These are phyloP conservation scores for Pseudocohnilembus persalinus DNA, from an alignment of 169 alveolate species.

Conservation along the genomic window DNA sequence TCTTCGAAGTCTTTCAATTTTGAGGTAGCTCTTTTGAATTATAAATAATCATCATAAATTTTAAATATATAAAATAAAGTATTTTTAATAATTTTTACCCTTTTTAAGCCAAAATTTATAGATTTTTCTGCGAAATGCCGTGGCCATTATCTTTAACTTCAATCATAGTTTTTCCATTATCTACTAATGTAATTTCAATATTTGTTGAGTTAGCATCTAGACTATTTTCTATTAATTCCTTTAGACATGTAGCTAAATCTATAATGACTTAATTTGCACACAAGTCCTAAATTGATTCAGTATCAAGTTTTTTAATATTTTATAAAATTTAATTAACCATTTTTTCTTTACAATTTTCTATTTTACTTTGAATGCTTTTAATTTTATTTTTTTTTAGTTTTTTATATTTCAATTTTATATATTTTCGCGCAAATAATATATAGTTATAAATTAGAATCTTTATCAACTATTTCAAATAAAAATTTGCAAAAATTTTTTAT, in stretches of 20 bases:
- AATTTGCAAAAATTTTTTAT: no score
- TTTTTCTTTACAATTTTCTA: no score
- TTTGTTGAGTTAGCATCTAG: constrained; percentile 92
- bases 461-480: no score
- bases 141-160: constrained; percentile 93
- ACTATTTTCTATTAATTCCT: constrained; percentile 94
- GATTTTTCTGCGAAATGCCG: constrained; percentile 88
- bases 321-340: no score
- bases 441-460: no score
- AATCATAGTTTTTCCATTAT: constrained; percentile 88
- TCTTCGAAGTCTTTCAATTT: constrained; percentile 91
- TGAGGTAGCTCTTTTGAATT: constrained; percentile 84
- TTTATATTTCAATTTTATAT: no score
- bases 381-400: no score
- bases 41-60: no score
- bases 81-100: constrained; percentile 28
- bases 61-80: constrained; percentile 69
- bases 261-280: constrained; percentile 25
- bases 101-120: constrained; percentile 65
- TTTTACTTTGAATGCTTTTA: no score
- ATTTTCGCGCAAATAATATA: no score
- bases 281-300: constrained; percentile 2
- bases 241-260: constrained; percentile 52
- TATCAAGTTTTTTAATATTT: constrained; percentile 11
- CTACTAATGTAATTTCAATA: constrained; percentile 85